Evolutionary conservation across 306 rosid genomes (phyloP), one percentile per base, ranked within the genome.

Genomic region (Amphicarpaea edgeworthii): DNA sequence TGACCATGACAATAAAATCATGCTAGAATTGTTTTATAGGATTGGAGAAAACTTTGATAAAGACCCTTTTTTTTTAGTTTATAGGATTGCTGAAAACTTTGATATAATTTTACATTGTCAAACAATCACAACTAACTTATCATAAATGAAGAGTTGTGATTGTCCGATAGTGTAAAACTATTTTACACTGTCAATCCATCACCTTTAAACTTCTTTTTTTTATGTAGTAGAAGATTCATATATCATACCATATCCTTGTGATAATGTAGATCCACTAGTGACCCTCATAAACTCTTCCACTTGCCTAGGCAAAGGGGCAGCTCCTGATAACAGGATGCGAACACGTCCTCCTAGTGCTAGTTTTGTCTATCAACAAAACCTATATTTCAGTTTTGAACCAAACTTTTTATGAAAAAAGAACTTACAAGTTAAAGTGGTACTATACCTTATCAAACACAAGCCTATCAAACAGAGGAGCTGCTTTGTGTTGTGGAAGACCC

Each of bases 251-350:
- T 93, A 93, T 87, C 97, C 98, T 85, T 93, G 98, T 26, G 93
- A 83, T 76, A 90, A 77, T 77, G 91, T 83, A 58, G 90, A 83
- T 75, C 97, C 88, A 86, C 87, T 82, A 23, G 95, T 85, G 79
- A 93, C 93, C 84, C 91, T 85, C 64, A 93, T 43, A 80, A 85
- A 93, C 83, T 93, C 97, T 85, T 93, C 98, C 83, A 93, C 98
- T 26, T 90, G 93, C 73, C 79, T 61, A 20, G 95, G 90, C 86
- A 93, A 81, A 75, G 98, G 98, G 28, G 98, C 98, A 70, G 97
- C 98, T 12, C 98, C 98, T 11, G 97, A 89, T 78, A 89, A 73
- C 75, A 90, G 20, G 45, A 93, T 86, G 8, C 95, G 93, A 68
- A 90, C 85, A 47, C 90, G 84, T 58, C 97, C 98, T 50, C 98